Percentiles rank a stretch among this genome's conserved stretches.
phyloP scores from a whole-genome alignment of 2,329 filamentous ascomycete genomes.

The Aureobasidium uvarum region DNA sequence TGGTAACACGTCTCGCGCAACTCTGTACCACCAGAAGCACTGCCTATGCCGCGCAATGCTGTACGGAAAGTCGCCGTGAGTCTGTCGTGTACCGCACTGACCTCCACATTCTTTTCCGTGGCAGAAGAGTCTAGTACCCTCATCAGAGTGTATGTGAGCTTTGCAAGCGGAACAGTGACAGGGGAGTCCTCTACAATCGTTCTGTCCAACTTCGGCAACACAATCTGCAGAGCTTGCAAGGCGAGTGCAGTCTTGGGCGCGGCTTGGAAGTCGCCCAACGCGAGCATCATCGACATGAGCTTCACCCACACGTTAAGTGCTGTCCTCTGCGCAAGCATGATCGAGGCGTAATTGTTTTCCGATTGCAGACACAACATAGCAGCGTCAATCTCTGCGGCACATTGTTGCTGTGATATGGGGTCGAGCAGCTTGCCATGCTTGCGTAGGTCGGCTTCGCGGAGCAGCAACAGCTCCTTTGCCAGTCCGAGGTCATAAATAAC shows the following conservation, averaged over 20 bases:
- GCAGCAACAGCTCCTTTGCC: constrained; percentile 68
- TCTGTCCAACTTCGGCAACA: constrained; percentile 81
- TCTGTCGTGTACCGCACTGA: constrained; percentile 72
- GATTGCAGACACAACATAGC: constrained; percentile 62
- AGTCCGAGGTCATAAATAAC: constrained; percentile 66
- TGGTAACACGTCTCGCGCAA: constrained; percentile 85
- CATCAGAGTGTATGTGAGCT: constrained; percentile 69
- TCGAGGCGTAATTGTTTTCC: constrained; percentile 61
- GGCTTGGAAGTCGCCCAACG: constrained; percentile 74
- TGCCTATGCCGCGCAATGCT: constrained; percentile 57
- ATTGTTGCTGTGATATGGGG: constrained; percentile 37
- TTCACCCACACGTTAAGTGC: constrained; percentile 83
- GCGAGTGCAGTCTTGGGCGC: constrained; percentile 73
- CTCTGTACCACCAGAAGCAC: constrained; percentile 38
- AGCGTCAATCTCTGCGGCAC: constrained; percentile 60
- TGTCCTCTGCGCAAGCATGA: constrained; percentile 57
- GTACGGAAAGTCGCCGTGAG: constrained; percentile 89
- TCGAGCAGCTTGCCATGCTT: constrained; percentile 42
- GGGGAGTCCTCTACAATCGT: constrained; percentile 66
- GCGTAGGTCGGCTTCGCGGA: constrained; percentile 64
- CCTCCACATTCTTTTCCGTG: constrained; percentile 50
- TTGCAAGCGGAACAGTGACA: constrained; percentile 73
- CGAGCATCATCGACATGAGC: constrained; percentile 77
- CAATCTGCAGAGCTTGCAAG: constrained; percentile 79
- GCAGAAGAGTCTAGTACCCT: constrained; percentile 63